Evolutionary conservation across 2,329 filamentous ascomycete species (phyloP).

Genomic region (Cordyceps pruinosa): DNA sequence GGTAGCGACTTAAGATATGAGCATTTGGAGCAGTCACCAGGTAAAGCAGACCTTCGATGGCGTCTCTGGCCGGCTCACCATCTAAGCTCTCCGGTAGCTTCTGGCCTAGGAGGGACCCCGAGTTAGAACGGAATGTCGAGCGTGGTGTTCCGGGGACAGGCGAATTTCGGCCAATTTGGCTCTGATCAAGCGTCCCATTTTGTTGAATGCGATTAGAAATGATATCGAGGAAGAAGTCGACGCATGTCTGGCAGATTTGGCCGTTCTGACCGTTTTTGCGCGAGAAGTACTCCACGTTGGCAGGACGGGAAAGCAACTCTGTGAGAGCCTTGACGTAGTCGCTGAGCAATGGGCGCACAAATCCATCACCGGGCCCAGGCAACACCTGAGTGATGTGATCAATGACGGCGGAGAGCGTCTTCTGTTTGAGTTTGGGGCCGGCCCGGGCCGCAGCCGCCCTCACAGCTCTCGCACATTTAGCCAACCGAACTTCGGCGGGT

Average conservation of each 20-base stretch:
- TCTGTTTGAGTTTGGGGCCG: constrained; percentile 59
- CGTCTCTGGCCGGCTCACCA: constrained; percentile 28
- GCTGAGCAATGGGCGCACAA: constrained; percentile 62
- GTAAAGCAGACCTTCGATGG: constrained; percentile 54
- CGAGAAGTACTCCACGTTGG: constrained; percentile 75
- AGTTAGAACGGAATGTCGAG: constrained; percentile 24
- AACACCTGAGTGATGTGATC: constrained; percentile 76
- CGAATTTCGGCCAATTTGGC: constrained; percentile 35
- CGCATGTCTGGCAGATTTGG: constrained; percentile 60
- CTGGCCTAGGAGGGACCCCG: constrained; percentile 24
- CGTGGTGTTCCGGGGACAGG: constrained; percentile 34
- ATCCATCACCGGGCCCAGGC: constrained; percentile 50
- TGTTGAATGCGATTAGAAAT: constrained; percentile 40
- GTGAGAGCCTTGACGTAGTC: constrained; percentile 75
- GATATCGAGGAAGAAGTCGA: constrained; percentile 66
- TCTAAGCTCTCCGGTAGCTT: constrained; percentile 23
- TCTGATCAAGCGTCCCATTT: constrained; percentile 29
- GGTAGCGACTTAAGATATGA: constrained; percentile 34
- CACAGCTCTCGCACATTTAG: constrained; percentile 63
- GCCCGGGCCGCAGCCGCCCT: constrained; percentile 66
- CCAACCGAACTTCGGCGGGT: constrained; percentile 51
- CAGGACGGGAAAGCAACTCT: constrained; percentile 61
- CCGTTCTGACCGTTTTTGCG: constrained; percentile 40
- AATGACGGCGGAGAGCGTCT: constrained; percentile 71
- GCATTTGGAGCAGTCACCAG: constrained; percentile 6